Evolutionary conservation across 2,329 filamentous ascomycete species (phyloP), one percentile per base, ranked within the genome.

Genomic region (Botrytis porri): DNA sequence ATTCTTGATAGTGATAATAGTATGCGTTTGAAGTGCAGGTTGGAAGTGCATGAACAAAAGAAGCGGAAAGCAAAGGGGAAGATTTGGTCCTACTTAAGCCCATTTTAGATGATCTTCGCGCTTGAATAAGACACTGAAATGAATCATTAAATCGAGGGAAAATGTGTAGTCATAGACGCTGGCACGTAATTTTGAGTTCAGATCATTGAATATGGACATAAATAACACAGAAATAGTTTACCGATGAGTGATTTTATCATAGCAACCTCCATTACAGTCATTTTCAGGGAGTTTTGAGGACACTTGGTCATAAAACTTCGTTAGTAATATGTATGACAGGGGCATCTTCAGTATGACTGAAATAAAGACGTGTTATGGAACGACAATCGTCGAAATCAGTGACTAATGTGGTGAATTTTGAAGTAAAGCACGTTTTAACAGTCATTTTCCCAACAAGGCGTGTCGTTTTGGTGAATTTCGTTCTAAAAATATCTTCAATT

Each of bases 261-360:
- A 29, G 8, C 8, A 29, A 2, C 51, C 7, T 29, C 5, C 29
- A 51, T 51, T 51, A 10, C 9, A 51, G 48, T 51, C 25, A 51
- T n/a, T 14, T 14, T n/a, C 25, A n/a, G 37, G 12, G 25, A 51
- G 48, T 3, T 51, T 25, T 0, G 22, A 51, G 25, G 10, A 0
- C 4, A 0, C 7, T 51, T 14, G 1, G 48, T 51, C 48, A n/a
- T n/a, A 1, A n/a, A 51, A n/a, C 1, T 14, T n/a, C 1, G 2
- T n/a, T 6, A 12, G 0, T 1, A 4, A 54, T 54, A 9, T 29
- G 2, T n/a, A 0, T 0, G 25, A 54, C 51, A 16, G 14, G 6
- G 6, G 6, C 2, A 4, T 16, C 3, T 54, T 29, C 7, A 18
- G 16, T 1, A 54, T 54, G 12, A 54, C 6, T 29, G 14, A 29